Evolutionary conservation across 148 eudicot genomes (phyloP), one percentile per base, ranked within the genome.

Genomic region (Silene uniflora): DNA sequence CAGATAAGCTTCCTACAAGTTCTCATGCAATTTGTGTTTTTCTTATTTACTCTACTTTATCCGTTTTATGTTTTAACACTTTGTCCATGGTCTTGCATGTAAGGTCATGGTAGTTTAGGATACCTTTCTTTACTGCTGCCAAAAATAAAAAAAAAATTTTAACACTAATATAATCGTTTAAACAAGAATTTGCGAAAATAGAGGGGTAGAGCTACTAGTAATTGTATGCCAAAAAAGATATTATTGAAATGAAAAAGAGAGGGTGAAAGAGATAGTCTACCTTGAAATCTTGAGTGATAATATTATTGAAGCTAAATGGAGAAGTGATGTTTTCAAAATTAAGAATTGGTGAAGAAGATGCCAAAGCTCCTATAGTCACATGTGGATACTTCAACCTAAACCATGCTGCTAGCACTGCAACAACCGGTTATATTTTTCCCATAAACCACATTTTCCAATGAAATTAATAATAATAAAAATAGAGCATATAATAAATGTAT

Each of bases 381-480:
- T 92, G 98, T 8, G 98, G 98, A 77, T 90, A 92, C 83, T 92
- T 92, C 79, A 92, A 63, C 84, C 98, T 89, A 73, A 92, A 90
- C 98, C 98, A 92, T 46, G 98, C 96, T 22, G 98, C 96, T 80
- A 92, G 68, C 98, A 92, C 98, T 92, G 89, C 76, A 71, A 29
- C 5, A 42, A 6, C n/a, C n/a, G 16, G n/a, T 35, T 46, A 29
- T 16, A 44, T 39, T 44, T 17, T 71, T n/a, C 64, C 54, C 47
- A 44, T 66, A 2, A 27, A 58, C 44, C 68, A 58, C 81, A 73
- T 58, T 47, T 64, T 62, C 58, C 71, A 55, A 78, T 44, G 42
- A 59, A 21, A 24, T 49, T 14, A 12, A 49, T 49, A 49, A 7
- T 39, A 35, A 35, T 35, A 35, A 35, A 5, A 35, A 5, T 35